Evolutionary conservation across 78 protist species (phyloP), one percentile per base, ranked within the genome.

Genomic region (Dictyostelium firmibasis): DNA sequence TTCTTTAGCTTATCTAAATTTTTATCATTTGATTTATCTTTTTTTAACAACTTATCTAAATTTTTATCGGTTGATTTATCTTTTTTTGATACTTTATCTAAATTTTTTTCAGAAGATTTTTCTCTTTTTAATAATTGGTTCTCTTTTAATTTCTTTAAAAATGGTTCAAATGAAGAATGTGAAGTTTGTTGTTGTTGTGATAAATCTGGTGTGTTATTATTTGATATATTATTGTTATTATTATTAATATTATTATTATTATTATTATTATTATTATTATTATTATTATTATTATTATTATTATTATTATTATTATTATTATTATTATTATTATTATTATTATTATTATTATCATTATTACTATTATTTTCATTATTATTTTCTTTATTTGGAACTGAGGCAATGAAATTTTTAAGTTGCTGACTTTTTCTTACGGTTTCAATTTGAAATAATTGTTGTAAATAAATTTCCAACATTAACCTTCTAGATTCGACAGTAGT

Each of bases 391-490:
- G 75, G 0, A 25, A 29, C 35, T 67, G 75, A 67, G 5, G 33
- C 35, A 79, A 87, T 87, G 44, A 87, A 87, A 29, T 76, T 41
- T 57, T 16, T 27, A 5, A 87, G 43, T 5, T 43, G 25, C 16
- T 7, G 11, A 33, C 86, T 78, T 18, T 78, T 44, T 50, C 57
- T 36, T 1, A 89, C 70, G 33, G 3, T 64, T 31, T 78, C 87
- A 13, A 79, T 75, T 67, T 89, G 94, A 85, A 89, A 89, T 20
- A 78, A 67, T 29, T 89, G 86, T 38, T 81, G 88, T 4, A 89
- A 47, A 41, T 50, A 89, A 13, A 89, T 31, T 35, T 89, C 94
- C 18, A 89, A 50, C 94, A 89, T 89, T 81, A 89, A 31, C n/a
- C 94, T 38, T 36, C 94, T 27, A 16, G 94, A 89, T 50, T 89